A percentile compares a stretch with the other conserved stretches of the same genome.
Evolutionary conservation across 306 rosid species (phyloP).

Genomic region (Abrus precatorius): DNA sequence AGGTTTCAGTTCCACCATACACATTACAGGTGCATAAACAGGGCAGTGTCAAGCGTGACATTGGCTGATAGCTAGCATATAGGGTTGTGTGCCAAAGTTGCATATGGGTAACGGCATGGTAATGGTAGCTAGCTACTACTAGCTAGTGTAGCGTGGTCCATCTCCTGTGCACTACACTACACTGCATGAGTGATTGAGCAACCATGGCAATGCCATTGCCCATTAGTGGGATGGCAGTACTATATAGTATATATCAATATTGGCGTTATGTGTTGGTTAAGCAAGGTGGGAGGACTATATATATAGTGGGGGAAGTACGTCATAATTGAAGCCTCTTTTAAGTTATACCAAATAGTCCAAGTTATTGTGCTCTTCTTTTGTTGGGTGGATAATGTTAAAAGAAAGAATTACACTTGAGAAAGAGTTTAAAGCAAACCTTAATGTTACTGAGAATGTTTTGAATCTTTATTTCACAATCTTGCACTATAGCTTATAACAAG

Average conservation of each 20-base stretch:
- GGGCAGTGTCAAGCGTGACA: conserved; percentile 7
- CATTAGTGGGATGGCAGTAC: conserved; percentile 34
- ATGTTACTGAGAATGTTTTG: background rate
- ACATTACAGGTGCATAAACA: background rate
- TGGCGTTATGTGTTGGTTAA: background rate
- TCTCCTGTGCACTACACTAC: background rate
- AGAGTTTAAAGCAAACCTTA: background rate
- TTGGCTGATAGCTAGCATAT: background rate
- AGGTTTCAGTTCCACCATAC: conserved; percentile 42
- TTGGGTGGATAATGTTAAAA: background rate
- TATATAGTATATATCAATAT: background rate
- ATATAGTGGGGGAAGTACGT: background rate
- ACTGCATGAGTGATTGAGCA: background rate
- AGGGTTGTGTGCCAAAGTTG: conserved; percentile 35
- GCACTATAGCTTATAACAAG: background rate
- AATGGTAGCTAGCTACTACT: conserved; percentile 23
- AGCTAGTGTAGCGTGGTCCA: conserved; percentile 46
- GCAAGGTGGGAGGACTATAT: conserved; percentile 9
- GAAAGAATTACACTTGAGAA: background rate
- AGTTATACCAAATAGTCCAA: background rate
- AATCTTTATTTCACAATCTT: background rate
- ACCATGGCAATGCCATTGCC: background rate
- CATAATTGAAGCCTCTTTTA: background rate
- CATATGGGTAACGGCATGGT: background rate
- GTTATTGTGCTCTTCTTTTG: background rate